These are phyloP conservation scores for Botrytis pseudocinerea DNA, from an alignment of 2,329 filamentous ascomycete genomes.

Conservation along the genomic window DNA sequence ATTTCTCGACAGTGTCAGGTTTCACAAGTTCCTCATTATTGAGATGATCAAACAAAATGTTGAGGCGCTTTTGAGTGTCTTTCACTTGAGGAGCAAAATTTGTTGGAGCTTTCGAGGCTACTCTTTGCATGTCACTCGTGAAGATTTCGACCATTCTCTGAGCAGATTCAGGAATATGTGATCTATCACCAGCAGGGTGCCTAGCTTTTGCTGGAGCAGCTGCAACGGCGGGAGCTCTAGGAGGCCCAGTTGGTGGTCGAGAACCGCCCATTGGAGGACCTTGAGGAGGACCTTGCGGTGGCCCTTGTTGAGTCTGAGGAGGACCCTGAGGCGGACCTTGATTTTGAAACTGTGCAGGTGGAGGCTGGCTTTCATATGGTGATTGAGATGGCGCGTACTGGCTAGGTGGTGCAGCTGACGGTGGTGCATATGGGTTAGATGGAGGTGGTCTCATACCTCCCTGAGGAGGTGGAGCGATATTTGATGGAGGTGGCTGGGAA, in stretches of 20 bases:
- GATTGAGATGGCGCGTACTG: slow-evolving; percentile 63
- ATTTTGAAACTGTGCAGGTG: slow-evolving; percentile 45
- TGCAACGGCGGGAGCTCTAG: slow-evolving; percentile 18
- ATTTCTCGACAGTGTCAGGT: slow-evolving; percentile 70
- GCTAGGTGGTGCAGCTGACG: slow-evolving; percentile 47
- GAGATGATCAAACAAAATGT: slow-evolving; percentile 92
- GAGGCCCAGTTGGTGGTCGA: slow-evolving; percentile 47
- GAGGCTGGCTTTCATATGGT: slow-evolving; percentile 52
- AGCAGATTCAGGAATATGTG: slow-evolving; percentile 78
- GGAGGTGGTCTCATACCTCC: slow-evolving; percentile 48
- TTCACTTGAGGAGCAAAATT: slow-evolving; percentile 86
- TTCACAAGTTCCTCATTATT: slow-evolving; percentile 93
- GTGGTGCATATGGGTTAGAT: slow-evolving; percentile 48
- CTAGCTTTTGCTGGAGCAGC: slow-evolving; percentile 58
- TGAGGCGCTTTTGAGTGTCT: slow-evolving; percentile 89
- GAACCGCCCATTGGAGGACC: slow-evolving; percentile 45
- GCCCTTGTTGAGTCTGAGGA: slow-evolving; percentile 41
- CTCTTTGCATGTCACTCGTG: slow-evolving; percentile 80
- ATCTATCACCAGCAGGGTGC: slow-evolving; percentile 82
- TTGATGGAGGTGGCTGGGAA: slow-evolving; percentile 48
- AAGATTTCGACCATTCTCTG: slow-evolving; percentile 80
- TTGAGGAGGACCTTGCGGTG: slow-evolving; percentile 42
- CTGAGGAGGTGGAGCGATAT: slow-evolving; percentile 46
- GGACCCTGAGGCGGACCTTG: slow-evolving; percentile 48
- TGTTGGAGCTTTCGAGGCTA: slow-evolving; percentile 82